Conservation (phyloP, 2,329 filamentous ascomycete genomes). For the Penicillium sp. region DNA sequence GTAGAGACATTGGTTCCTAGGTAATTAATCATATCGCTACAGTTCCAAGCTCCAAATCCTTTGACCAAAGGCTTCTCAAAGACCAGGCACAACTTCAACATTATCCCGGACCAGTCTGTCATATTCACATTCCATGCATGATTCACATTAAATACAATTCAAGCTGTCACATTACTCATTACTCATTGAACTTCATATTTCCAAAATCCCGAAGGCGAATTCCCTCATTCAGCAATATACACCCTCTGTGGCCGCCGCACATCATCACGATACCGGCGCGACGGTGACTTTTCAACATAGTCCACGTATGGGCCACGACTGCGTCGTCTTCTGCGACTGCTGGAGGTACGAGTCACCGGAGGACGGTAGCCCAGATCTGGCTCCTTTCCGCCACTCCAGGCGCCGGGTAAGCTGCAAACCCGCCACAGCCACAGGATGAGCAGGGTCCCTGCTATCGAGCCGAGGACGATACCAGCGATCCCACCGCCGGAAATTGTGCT, state of each 20-base stretch:
- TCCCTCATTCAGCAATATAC: slow-evolving; percentile 52
- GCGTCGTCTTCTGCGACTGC: slow-evolving; percentile 19
- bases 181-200: neutral
- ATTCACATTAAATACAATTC: neutral
- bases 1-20: too few relatives aligned
- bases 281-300: slow-evolving; percentile 32
- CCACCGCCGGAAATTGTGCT: slow-evolving; percentile 34
- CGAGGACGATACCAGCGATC: slow-evolving; percentile 42
- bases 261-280: slow-evolving; percentile 26
- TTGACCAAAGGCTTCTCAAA: too few relatives aligned
- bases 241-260: slow-evolving; percentile 37
- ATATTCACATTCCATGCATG: neutral
- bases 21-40: too few relatives aligned
- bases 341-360: slow-evolving; percentile 15
- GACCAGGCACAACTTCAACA: neutral
- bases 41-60: too few relatives aligned
- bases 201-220: neutral
- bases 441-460: slow-evolving; percentile 38
- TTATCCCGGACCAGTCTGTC: neutral
- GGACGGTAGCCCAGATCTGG: slow-evolving; percentile 26
- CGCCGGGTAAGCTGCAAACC: slow-evolving; percentile 25
- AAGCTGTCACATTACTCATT: neutral
- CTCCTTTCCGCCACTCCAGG: slow-evolving; percentile 18
- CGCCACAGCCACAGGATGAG: slow-evolving; percentile 39
- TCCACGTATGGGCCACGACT: slow-evolving; percentile 27